A percentile compares a stretch with the other conserved stretches of the same genome.
Evolutionary conservation across 179 eudicot genomes (phyloP).

Genomic region (Vitellaria paradoxa): DNA sequence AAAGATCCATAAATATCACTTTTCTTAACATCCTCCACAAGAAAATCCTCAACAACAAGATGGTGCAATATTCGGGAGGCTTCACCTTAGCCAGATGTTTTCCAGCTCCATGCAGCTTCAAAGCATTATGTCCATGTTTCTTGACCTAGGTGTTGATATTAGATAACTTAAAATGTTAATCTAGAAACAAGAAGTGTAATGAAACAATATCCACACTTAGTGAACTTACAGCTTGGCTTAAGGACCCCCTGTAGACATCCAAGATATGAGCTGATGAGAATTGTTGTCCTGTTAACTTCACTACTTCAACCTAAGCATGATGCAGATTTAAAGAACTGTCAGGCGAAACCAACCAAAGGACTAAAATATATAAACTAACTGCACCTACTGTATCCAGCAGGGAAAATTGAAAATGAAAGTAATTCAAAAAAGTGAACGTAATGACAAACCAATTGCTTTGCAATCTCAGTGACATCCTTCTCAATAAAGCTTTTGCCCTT

Average conservation of each 20-base stretch:
- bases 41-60: slow-evolving; percentile 83
- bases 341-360: background rate
- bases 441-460: slow-evolving; percentile 77
- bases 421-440: background rate
- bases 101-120: slow-evolving; percentile 91
- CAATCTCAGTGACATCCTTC: slow-evolving; percentile 80
- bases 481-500: slow-evolving; percentile 55
- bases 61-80: slow-evolving; percentile 90
- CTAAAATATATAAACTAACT: background rate
- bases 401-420: background rate
- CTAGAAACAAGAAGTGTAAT: slow-evolving; percentile 4
- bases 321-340: background rate
- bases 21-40: slow-evolving; percentile 86
- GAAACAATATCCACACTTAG: background rate
- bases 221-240: slow-evolving; percentile 75
- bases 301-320: slow-evolving; percentile 71
- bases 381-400: background rate
- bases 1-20: slow-evolving; percentile 90
- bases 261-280: slow-evolving; percentile 85
- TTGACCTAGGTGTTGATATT: slow-evolving; percentile 53
- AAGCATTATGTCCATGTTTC: slow-evolving; percentile 66
- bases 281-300: slow-evolving; percentile 65
- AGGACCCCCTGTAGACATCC: slow-evolving; percentile 93
- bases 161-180: background rate
- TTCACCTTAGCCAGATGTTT: slow-evolving; percentile 85